A percentile compares a stretch with the other conserved stretches of the same genome.
Conservation (phyloP, 768 basidiomycete genomes). For the Mycena capillaripes region DNA sequence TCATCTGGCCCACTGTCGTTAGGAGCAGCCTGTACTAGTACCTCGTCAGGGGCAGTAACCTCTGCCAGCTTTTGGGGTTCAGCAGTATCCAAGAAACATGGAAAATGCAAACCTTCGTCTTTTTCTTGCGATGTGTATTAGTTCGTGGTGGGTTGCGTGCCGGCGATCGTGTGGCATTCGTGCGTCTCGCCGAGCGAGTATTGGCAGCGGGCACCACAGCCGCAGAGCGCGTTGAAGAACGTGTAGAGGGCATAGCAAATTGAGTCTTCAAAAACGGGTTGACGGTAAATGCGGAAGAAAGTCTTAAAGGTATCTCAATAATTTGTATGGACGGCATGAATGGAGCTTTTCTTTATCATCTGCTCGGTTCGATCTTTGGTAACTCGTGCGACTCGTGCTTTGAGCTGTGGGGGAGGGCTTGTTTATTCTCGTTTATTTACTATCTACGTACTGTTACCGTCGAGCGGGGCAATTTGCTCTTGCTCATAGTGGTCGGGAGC, state of each 20-base stretch:
- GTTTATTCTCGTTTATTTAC: neutral
- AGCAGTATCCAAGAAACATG: neutral
- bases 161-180: too few species aligned
- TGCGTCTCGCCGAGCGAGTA: too few species aligned
- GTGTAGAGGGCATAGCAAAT: neutral
- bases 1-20: neutral
- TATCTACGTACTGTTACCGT: too few species aligned
- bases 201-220: too few species aligned
- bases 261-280: neutral
- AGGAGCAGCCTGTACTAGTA: neutral
- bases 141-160: too few species aligned
- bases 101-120: neutral
- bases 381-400: neutral
- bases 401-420: neutral
- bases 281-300: neutral
- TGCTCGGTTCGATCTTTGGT: neutral
- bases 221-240: neutral
- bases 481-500: too few species aligned
- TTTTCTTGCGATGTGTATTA: too few species aligned
- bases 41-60: neutral
- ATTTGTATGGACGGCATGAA: neutral
- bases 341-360: neutral
- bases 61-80: neutral
- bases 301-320: neutral
- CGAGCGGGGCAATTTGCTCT: too few species aligned